Conservation (phyloP, 345 rosid genomes). For the Passiflora organensis region DNA sequence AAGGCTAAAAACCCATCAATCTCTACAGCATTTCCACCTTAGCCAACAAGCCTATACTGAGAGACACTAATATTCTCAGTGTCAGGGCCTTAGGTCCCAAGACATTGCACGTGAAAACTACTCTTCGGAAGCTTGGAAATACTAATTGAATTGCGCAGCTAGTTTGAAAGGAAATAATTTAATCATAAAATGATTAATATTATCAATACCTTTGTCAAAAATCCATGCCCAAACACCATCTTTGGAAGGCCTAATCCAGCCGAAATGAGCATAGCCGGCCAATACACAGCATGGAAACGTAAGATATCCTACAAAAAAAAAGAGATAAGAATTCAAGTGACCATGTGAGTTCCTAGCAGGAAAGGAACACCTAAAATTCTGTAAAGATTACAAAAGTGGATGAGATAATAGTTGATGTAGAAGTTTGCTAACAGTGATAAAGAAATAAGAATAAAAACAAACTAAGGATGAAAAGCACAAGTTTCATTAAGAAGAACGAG, state of each 20-base stretch:
- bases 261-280: slow-evolving; percentile 99
- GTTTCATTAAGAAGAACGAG: not conserved
- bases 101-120: not conserved
- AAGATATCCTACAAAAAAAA: slow-evolving; percentile 69
- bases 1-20: too few species aligned
- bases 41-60: too few species aligned
- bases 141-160: not conserved
- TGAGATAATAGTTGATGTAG: too few species aligned
- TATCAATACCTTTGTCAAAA: slow-evolving; percentile 70
- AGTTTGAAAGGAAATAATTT: slow-evolving; percentile 4
- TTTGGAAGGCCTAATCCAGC: slow-evolving; percentile 79
- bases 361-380: too few species aligned
- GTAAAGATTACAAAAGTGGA: too few species aligned
- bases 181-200: not conserved
- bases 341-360: too few species aligned
- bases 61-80: too few species aligned
- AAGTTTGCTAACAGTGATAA: too few species aligned
- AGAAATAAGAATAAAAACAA: too few species aligned
- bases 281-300: slow-evolving; percentile 92
- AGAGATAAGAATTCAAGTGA: too few species aligned
- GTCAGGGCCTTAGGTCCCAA: not conserved
- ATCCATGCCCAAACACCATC: slow-evolving; percentile 91
- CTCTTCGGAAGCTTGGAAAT: not conserved
- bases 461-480: not conserved
- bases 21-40: too few species aligned